Evolutionary conservation across 495 filamentous ascomycete genomes (phyloP).

Genomic region (Mycothermus thermophilus): DNA sequence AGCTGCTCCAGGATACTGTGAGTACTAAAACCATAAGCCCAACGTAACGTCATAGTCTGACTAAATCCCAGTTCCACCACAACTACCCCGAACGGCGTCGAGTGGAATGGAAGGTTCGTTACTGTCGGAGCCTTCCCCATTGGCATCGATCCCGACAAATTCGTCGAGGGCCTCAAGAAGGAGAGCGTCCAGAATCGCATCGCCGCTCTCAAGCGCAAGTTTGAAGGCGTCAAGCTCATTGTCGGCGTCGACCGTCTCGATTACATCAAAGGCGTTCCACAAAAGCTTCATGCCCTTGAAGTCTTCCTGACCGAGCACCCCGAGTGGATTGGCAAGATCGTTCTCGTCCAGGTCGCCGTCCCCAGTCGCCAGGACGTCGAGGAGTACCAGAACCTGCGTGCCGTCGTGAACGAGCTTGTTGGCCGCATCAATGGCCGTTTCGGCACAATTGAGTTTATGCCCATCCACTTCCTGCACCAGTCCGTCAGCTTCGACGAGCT

Average conservation of each 20-base stretch:
- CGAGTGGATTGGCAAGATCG: conserved; percentile 80
- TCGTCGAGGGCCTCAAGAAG: conserved; percentile 73
- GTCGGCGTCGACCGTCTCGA: conserved; percentile 88
- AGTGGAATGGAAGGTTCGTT: conserved; percentile 59
- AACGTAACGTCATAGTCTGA: no score
- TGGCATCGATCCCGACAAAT: conserved; percentile 92
- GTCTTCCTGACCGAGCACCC: conserved; percentile 84
- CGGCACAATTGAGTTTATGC: conserved; percentile 84
- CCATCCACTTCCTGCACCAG: conserved; percentile 89
- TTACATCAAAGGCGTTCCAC: conserved; percentile 92
- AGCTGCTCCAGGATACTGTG: conserved; percentile 73
- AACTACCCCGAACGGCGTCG: conserved; percentile 74
- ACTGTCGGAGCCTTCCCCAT: conserved; percentile 79
- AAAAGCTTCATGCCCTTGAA: conserved; percentile 85
- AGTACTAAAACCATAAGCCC: no score
- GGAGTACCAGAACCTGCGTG: conserved; percentile 85
- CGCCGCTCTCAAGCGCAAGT: conserved; percentile 58
- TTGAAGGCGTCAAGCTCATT: conserved; percentile 77
- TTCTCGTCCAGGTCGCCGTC: conserved; percentile 86
- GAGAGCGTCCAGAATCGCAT: conserved; percentile 68
- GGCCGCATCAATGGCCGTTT: conserved; percentile 89
- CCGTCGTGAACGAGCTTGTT: conserved; percentile 79
- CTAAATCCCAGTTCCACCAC: conserved; percentile 53
- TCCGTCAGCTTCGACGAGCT: conserved; percentile 79
- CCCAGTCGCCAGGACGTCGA: conserved; percentile 87